Percentiles rank a stretch among this genome's conserved stretches.
phyloP scores from a whole-genome alignment of 306 rosid genomes.

The Lotus japonicus region DNA sequence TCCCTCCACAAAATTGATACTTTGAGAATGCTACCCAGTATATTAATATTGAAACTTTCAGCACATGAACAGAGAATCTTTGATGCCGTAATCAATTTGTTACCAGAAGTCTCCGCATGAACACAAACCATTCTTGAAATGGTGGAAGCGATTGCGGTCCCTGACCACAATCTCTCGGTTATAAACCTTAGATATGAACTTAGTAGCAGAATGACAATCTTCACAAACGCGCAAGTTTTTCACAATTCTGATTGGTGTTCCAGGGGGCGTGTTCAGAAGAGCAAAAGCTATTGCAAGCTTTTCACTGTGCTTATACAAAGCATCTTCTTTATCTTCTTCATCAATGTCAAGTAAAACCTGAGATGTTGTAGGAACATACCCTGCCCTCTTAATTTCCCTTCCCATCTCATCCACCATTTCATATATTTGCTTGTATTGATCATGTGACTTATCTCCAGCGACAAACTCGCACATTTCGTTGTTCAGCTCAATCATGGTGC shows the following conservation, averaged over 20 bases:
- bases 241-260: conserved; percentile 75
- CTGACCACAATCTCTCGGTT: conserved; percentile 69
- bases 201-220: conserved; percentile 89
- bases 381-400: conserved; percentile 71
- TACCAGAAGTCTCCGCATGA: conserved; percentile 87
- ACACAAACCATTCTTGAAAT: conserved; percentile 67
- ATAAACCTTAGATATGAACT: conserved; percentile 76
- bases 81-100: conserved; percentile 12
- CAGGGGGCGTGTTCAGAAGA: conserved; percentile 58
- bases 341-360: conserved; percentile 80
- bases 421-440: conserved; percentile 55
- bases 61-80: background rate
- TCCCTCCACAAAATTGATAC: background rate
- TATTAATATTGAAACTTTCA: background rate
- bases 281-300: conserved; percentile 91
- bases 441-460: conserved; percentile 81
- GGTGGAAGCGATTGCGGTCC: conserved; percentile 86
- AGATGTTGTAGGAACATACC: conserved; percentile 71
- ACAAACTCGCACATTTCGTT: conserved; percentile 65
- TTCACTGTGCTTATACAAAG: conserved; percentile 74
- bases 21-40: background rate
- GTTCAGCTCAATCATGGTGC: conserved; percentile 87
- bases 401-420: conserved; percentile 88
- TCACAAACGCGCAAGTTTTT: conserved; percentile 83
- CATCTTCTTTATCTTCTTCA: conserved; percentile 86